Conservation (phyloP, 2,329 filamentous ascomycete species). For the Aspergillus oerlinghausenensis region DNA sequence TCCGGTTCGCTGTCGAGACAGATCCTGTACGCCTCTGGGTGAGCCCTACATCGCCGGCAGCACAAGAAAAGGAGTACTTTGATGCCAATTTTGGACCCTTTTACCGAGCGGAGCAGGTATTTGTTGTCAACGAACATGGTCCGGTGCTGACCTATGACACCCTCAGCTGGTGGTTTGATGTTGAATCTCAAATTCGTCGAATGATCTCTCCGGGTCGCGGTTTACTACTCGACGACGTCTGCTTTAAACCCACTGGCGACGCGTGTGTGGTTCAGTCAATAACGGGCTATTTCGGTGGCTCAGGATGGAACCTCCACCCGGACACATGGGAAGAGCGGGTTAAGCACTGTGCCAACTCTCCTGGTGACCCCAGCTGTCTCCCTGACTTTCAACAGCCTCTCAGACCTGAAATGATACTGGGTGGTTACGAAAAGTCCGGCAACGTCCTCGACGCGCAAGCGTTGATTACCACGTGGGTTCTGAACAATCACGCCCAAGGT, state of each 20-base stretch:
- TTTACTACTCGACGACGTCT: constrained; percentile 74
- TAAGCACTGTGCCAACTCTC: constrained; percentile 68
- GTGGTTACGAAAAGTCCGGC: constrained; percentile 63
- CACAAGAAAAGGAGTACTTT: constrained; percentile 90
- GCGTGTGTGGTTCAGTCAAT: constrained; percentile 91
- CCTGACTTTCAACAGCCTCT: constrained; percentile 87
- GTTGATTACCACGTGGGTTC: constrained; percentile 89
- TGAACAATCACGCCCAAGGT: constrained; percentile 77
- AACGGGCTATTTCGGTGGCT: constrained; percentile 78
- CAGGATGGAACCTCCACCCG: constrained; percentile 57
- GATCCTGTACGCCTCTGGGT: constrained; percentile 94
- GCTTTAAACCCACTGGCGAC: constrained; percentile 86
- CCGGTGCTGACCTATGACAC: constrained; percentile 87
- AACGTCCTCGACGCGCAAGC: constrained; percentile 70
- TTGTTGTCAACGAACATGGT: constrained; percentile 82
- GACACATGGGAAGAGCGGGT: constrained; percentile 69
- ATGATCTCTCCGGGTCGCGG: constrained; percentile 67
- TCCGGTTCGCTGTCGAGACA: constrained; percentile 81
- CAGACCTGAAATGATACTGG: constrained; percentile 78
- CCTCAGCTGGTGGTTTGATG: constrained; percentile 86
- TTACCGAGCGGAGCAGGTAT: constrained; percentile 88
- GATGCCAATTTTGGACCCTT: constrained; percentile 92
- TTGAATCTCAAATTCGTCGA: constrained; percentile 71
- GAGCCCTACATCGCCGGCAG: constrained; percentile 85
- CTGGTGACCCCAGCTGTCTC: constrained; percentile 68